phyloP scores from a whole-genome alignment of 106 monocot species.

The Dendrobium huoshanense region DNA sequence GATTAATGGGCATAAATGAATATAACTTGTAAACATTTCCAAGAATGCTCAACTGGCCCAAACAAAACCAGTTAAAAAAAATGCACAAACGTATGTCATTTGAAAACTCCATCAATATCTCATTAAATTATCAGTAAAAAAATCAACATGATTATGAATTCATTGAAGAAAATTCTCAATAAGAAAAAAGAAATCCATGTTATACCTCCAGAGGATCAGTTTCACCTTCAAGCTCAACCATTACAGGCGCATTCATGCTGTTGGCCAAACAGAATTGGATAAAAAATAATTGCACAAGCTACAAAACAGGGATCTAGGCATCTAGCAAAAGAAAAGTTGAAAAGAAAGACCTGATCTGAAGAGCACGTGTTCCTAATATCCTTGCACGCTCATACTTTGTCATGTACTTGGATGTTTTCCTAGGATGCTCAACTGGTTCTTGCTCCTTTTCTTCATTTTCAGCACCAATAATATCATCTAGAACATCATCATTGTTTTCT shows the following conservation, averaged over 20 bases:
- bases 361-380: conserved; percentile 73
- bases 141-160: neutral
- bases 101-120: neutral
- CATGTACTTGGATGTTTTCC: conserved; percentile 81
- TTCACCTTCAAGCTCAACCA: conserved; percentile 85
- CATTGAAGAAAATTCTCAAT: neutral
- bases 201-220: conserved; percentile 64
- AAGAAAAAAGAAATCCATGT: neutral
- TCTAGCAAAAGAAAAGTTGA: neutral
- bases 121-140: neutral
- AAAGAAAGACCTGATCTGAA: conserved; percentile 60
- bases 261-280: neutral
- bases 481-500: conserved; percentile 75
- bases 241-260: conserved; percentile 89
- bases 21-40: no score
- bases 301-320: neutral
- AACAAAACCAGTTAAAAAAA: no score
- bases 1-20: no score
- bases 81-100: no score
- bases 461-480: conserved; percentile 46
- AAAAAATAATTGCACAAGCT: neutral
- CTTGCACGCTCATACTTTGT: conserved; percentile 78
- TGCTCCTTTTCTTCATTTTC: conserved; percentile 56
- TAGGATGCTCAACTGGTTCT: conserved; percentile 29
- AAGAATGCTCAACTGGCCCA: no score